Conservation (phyloP, 2,329 filamentous ascomycete species). For the Ophiostoma pallidulum region DNA sequence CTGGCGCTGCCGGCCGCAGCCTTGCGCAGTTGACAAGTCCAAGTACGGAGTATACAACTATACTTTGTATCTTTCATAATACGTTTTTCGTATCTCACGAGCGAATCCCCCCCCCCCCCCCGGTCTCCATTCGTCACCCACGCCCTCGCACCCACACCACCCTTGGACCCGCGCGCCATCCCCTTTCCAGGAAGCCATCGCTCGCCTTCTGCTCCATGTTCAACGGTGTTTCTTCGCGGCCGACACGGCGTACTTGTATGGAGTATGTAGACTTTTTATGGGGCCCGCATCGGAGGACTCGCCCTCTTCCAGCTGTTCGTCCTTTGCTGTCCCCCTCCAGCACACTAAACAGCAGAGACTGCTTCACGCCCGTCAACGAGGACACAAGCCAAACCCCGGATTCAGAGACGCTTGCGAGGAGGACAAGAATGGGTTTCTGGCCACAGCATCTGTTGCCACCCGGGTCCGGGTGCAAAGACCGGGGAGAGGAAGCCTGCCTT, state of each 20-base stretch:
- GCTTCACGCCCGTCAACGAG: too few species aligned
- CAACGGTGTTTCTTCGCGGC: conserved; percentile 38
- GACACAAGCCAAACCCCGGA: background rate
- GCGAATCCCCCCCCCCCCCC: too few species aligned
- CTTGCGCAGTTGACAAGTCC: too few species aligned
- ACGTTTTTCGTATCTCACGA: too few species aligned
- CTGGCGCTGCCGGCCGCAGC: too few species aligned
- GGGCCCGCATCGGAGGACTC: conserved; percentile 38
- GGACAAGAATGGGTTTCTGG: too few species aligned
- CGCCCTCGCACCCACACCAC: background rate
- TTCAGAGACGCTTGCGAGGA: conserved; percentile 2
- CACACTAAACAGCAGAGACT: background rate
- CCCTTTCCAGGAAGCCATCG: background rate
- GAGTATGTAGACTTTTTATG: conserved; percentile 35
- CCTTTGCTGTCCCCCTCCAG: background rate
- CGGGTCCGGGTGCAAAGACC: too few species aligned
- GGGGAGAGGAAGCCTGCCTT: too few species aligned
- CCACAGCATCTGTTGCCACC: too few species aligned
- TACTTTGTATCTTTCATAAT: too few species aligned
- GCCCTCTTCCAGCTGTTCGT: conserved; percentile 24
- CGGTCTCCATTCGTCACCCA: background rate
- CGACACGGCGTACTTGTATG: too few species aligned
- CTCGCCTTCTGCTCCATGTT: conserved; percentile 21
- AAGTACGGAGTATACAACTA: too few species aligned
- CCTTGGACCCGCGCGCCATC: background rate